A percentile compares a stretch with the other conserved stretches of the same genome.
These are phyloP conservation scores for Spiromastix sp. DNA, from an alignment of 2,329 filamentous ascomycete genomes.

Conservation along the genomic window DNA sequence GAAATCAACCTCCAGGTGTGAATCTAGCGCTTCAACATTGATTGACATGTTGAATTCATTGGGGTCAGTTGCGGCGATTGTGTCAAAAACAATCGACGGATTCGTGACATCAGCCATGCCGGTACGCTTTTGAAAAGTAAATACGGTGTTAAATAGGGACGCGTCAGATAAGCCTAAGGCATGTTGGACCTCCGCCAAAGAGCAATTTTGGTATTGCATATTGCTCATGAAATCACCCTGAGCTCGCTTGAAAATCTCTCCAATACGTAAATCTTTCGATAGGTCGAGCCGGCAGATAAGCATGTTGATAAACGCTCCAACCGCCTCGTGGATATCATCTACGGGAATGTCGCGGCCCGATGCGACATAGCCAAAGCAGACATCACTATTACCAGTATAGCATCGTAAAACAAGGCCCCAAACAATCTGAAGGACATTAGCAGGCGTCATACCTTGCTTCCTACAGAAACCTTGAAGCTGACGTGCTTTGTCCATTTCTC, in stretches of 20 bases:
- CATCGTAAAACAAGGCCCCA: slow-evolving; percentile 27
- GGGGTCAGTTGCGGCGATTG: slow-evolving; percentile 25
- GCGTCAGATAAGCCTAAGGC: not conserved
- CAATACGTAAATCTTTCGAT: slow-evolving; percentile 23
- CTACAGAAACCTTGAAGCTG: slow-evolving; percentile 10
- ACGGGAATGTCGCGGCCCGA: slow-evolving; percentile 30
- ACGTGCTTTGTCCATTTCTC: slow-evolving; percentile 6
- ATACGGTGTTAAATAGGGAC: not conserved
- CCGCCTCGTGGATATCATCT: slow-evolving; percentile 27
- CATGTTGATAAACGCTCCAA: slow-evolving; percentile 44
- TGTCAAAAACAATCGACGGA: slow-evolving; percentile 18
- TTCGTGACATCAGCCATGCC: too few relatives aligned
- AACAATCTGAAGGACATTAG: slow-evolving; percentile 50
- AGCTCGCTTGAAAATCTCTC: slow-evolving; percentile 32
- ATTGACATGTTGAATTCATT: slow-evolving; percentile 20
- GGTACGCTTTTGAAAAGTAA: not conserved
- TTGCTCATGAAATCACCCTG: slow-evolving; percentile 38
- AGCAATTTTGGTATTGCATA: slow-evolving; percentile 41
- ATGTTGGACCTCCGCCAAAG: slow-evolving; percentile 37
- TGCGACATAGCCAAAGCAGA: slow-evolving; percentile 31
- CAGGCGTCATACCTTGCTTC: slow-evolving; percentile 12
- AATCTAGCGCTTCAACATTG: not conserved
- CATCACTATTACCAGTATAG: slow-evolving; percentile 27
- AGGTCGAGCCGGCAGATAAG: slow-evolving; percentile 40
- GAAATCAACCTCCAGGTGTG: slow-evolving; percentile 24